Evolutionary conservation across 2,329 filamentous ascomycete species (phyloP).

Genomic region (Claviceps capensis): DNA sequence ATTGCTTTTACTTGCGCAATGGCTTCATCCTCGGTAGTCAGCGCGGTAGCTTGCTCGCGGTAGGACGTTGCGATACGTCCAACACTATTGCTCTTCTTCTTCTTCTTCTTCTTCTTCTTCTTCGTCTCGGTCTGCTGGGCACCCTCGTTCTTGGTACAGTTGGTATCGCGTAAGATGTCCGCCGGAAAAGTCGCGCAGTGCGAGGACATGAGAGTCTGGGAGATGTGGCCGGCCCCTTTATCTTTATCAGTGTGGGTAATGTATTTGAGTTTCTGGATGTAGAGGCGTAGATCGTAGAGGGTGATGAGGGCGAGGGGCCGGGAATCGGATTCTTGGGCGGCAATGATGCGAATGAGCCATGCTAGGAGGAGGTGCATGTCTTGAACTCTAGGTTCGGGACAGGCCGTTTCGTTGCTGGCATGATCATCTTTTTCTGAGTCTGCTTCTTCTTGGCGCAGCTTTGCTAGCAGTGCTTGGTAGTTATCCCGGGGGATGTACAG

Average conservation of each 20-base stretch:
- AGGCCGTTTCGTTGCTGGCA: constrained; percentile 23
- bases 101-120: constrained; percentile 6
- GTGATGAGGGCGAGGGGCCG: constrained; percentile 13
- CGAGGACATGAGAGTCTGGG: constrained; percentile 14
- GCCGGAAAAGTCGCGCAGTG: constrained; percentile 8
- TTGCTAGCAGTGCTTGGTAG: constrained; percentile 11
- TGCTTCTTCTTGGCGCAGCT: constrained; percentile 19
- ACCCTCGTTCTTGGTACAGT: constrained; percentile 9
- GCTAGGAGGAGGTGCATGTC: constrained; percentile 26
- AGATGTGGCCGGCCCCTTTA: constrained; percentile 9
- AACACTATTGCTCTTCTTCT: constrained; percentile 9
- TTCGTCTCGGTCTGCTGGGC: background rate
- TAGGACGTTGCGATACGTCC: constrained; percentile 13
- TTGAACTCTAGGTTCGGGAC: too few species aligned
- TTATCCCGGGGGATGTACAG: background rate
- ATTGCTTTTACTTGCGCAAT: background rate
- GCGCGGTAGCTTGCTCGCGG: background rate
- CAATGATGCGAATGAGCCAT: constrained; percentile 21
- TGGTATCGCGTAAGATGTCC: background rate
- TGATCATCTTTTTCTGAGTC: constrained; percentile 12
- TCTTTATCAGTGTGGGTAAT: background rate
- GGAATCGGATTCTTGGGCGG: constrained; percentile 8
- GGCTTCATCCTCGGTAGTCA: constrained; percentile 1
- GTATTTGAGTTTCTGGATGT: constrained; percentile 10
- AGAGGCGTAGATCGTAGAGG: constrained; percentile 15